A percentile compares a stretch with the other conserved stretches of the same genome.
Evolutionary conservation across 192 early-diverging fungal genomes (phyloP).

Genomic region (Linnemannia schmuckeri): DNA sequence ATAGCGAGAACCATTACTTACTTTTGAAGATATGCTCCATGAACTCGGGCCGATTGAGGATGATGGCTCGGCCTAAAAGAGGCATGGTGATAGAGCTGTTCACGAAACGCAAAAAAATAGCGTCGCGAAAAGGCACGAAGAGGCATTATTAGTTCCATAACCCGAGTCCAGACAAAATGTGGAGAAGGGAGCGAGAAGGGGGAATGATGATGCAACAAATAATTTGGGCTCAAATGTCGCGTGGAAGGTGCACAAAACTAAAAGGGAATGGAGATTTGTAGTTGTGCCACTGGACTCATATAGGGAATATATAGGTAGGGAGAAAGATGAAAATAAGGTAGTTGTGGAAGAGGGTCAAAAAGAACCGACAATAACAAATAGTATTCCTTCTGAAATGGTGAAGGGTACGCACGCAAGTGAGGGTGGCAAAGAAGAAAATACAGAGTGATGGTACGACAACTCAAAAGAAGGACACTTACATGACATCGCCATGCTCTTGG

Average conservation of each 20-base stretch:
- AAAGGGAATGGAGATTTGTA: not conserved
- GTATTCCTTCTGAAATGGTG: too few species aligned
- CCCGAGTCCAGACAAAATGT: not conserved
- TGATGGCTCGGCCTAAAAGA: conserved; percentile 28
- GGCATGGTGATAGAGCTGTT: conserved; percentile 30
- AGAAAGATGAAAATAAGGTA: too few species aligned
- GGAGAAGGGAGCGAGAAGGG: not conserved
- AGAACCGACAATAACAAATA: not conserved
- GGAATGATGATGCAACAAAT: too few species aligned
- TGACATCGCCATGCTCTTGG: conserved; percentile 27
- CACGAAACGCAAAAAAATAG: not conserved
- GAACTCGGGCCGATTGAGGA: conserved; percentile 40
- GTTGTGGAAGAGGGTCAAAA: not conserved
- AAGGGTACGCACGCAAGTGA: not conserved
- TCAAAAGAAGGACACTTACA: not conserved
- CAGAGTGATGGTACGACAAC: not conserved
- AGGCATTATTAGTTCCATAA: not conserved
- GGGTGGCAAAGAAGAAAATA: not conserved
- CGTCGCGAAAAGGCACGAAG: not conserved
- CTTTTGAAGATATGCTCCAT: conserved; percentile 49
- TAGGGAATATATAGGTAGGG: too few species aligned
- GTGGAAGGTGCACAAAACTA: not conserved
- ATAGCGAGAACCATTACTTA: not conserved
- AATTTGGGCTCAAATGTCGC: not conserved
- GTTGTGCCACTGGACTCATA: too few species aligned